Percentiles rank a stretch among this genome's conserved stretches.
phyloP scores from a whole-genome alignment of 1,284 basidiomycete genomes.

The Cryptococcus wingfieldii region DNA sequence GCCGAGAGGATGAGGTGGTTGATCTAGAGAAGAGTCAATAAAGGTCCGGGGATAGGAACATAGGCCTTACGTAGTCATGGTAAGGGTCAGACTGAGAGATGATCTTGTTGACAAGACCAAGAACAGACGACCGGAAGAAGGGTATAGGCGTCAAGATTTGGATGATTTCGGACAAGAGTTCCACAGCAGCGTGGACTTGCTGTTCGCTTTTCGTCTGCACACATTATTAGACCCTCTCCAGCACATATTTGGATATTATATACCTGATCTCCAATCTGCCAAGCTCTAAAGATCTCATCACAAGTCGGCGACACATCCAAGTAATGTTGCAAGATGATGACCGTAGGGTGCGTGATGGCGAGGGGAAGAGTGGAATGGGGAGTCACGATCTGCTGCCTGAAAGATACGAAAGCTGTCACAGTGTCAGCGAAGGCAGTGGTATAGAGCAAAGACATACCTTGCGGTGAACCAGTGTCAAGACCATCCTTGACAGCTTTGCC shows the following conservation, averaged over 20 bases:
- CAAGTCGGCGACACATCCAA: constrained; percentile 43
- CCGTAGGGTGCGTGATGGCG: constrained; percentile 41
- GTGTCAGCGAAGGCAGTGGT: neutral
- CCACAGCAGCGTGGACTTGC: constrained; percentile 34
- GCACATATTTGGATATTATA: constrained; percentile 4
- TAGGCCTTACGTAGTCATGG: constrained; percentile 31
- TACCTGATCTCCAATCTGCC: constrained; percentile 45
- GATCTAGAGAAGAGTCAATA: constrained; percentile 22
- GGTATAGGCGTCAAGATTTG: constrained; percentile 43
- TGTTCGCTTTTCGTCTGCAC: constrained; percentile 35
- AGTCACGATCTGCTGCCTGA: constrained; percentile 48
- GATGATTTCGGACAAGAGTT: constrained; percentile 41
- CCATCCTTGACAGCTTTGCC: constrained; percentile 42
- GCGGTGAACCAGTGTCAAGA: constrained; percentile 33
- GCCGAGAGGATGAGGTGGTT: constrained; percentile 39
- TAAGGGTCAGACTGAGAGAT: constrained; percentile 37
- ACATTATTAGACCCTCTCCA: constrained; percentile 1
- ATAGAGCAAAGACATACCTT: constrained; percentile 29
- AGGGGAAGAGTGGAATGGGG: constrained; percentile 40
- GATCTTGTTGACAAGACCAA: constrained; percentile 43
- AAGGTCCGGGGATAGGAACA: neutral
- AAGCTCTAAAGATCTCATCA: constrained; percentile 47
- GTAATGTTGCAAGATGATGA: constrained; percentile 49
- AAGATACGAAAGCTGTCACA: constrained; percentile 40
- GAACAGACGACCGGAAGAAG: constrained; percentile 45